Evolutionary conservation across 78 protist genomes (phyloP), one percentile per base, ranked within the genome.

Genomic region (Monocercomonoides exilis): DNA sequence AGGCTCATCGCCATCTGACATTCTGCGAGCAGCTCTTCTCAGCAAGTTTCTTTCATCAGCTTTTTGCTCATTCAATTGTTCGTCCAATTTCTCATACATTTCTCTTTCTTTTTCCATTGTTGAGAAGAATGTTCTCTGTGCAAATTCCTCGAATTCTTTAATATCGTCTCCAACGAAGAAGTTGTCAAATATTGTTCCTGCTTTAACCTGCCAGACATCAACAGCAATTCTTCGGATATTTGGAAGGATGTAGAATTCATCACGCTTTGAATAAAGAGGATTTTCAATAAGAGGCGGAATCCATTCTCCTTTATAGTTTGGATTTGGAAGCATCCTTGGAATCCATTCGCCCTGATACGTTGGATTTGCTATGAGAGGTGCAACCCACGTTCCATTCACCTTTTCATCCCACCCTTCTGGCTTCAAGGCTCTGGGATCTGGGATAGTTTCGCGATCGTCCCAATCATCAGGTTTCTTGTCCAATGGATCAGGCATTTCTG

Each of bases 401-500:
- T 96, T 98, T 38, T 97, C 99, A 45, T 95, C 97, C 99, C 99
- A 98, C 91, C 96, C 97, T 32, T 91, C 98, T 33, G 93, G 93
- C 92, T 94, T 96, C 77, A 3, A 70, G 77, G 98, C 98, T n/a
- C 90, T 93, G 35, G 94, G 94, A 89, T 96, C 99, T 35, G 91
- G 88, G 41, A 96, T 94, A 87, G 85, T 70, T 87, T 93, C 94
- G 42, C 5, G 43, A 6, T 85, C 81, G 35, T 86, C 89, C 80
- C 89, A 92, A 43, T 84, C 96, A 3, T 70, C 97, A 46, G 99
- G 99, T 91, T 97, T 97, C 88, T 45, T 11, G 43, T 87, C 94
- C 35, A 70, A 43, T n/a, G 91, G 91, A 80, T 94, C 96, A 35
- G 86, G 86, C 45, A 94, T 88, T 36, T 29, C 87, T 32, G 92